Evolutionary conservation across 257 asterid species (phyloP).

Genomic region (Phtheirospermum japonicum): DNA sequence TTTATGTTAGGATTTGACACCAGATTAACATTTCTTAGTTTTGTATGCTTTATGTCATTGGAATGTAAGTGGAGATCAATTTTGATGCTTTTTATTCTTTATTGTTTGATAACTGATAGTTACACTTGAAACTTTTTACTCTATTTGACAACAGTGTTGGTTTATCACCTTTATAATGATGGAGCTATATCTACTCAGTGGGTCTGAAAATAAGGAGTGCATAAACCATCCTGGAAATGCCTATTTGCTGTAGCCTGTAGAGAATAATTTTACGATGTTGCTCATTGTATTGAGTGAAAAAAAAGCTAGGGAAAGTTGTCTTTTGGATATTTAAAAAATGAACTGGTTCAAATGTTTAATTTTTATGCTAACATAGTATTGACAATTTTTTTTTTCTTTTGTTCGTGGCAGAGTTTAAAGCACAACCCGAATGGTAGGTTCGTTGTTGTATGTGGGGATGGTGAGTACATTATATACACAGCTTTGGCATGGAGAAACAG

Average conservation of each 20-base stretch:
- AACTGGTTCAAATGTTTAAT: slow-evolving; percentile 20
- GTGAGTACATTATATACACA: slow-evolving; percentile 91
- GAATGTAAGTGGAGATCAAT: not conserved
- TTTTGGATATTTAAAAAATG: slow-evolving; percentile 1
- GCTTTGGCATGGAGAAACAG: slow-evolving; percentile 98
- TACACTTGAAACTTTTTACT: slow-evolving; percentile 16
- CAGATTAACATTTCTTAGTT: slow-evolving; percentile 3
- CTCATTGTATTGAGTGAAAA: slow-evolving; percentile 5
- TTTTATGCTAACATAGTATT: slow-evolving; percentile 18
- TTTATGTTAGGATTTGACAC: slow-evolving; percentile 9
- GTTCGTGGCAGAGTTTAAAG: slow-evolving; percentile 64
- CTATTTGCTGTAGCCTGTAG: not conserved
- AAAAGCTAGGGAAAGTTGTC: not conserved
- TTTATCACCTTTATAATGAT: slow-evolving; percentile 11
- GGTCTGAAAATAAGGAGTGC: not conserved
- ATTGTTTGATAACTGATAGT: slow-evolving; percentile 23
- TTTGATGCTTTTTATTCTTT: not conserved
- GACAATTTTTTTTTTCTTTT: not conserved
- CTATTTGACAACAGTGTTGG: slow-evolving; percentile 8
- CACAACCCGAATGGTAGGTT: slow-evolving; percentile 98
- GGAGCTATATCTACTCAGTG: slow-evolving; percentile 5
- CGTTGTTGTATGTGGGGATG: slow-evolving; percentile 97
- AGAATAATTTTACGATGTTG: not conserved
- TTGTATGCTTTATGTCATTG: slow-evolving; percentile 6
- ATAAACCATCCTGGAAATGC: slow-evolving; percentile 1